Evolutionary conservation across 441 rosid genomes (phyloP).

Genomic region (Populus trichocarpa): DNA sequence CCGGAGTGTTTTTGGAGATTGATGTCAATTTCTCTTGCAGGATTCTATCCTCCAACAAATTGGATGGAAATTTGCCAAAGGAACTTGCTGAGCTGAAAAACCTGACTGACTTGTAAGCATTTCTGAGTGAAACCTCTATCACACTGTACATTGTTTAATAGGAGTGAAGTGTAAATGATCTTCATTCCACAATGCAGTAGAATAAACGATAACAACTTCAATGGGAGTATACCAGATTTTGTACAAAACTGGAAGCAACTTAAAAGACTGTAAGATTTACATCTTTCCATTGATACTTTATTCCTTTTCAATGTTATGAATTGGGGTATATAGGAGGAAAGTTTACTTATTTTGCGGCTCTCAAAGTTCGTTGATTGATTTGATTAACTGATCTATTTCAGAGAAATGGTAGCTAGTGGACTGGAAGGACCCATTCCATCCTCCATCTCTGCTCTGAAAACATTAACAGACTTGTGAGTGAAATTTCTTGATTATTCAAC

Average conservation of each 20-base stretch:
- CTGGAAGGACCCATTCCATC: conserved; percentile 64
- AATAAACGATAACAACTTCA: conserved; percentile 41
- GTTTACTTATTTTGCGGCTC: not conserved
- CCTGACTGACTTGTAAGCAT: conserved; percentile 40
- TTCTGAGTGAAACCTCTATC: not conserved
- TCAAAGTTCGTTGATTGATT: conserved; percentile 8
- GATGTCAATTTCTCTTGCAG: conserved; percentile 18
- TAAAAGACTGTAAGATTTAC: conserved; percentile 47
- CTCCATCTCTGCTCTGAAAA: conserved; percentile 36
- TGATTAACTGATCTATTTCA: conserved; percentile 22
- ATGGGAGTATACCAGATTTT: conserved; percentile 33
- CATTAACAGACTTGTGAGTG: conserved; percentile 51
- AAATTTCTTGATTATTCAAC: not conserved
- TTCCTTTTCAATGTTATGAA: not conserved
- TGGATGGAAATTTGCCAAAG: conserved; percentile 38
- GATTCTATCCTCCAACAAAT: conserved; percentile 38
- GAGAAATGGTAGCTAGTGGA: conserved; percentile 67
- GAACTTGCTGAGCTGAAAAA: conserved; percentile 34
- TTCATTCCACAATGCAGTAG: conserved; percentile 22
- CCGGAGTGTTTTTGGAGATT: not conserved
- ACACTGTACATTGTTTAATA: not conserved
- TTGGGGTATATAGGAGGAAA: not conserved
- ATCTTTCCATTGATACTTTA: not conserved
- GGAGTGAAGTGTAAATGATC: not conserved
- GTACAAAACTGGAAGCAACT: conserved; percentile 50